Percentiles rank a stretch among this genome's conserved stretches.
phyloP scores from a whole-genome alignment of 352 stramenopile genomes.

The Stramenopiles sp. region DNA sequence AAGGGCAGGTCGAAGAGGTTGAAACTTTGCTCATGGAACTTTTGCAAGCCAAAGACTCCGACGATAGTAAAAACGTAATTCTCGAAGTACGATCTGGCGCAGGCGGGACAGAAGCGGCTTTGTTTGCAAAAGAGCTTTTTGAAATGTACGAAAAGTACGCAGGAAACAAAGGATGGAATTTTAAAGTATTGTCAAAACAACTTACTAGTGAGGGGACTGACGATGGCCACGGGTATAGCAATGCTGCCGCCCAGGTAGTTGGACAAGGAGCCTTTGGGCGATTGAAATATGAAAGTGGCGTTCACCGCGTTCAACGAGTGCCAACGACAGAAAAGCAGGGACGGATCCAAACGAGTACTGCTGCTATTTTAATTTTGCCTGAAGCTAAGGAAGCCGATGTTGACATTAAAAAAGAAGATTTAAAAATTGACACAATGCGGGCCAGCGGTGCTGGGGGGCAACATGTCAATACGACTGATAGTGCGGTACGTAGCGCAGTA shows the following conservation, averaged over 20 bases:
- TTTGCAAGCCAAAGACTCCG: slow-evolving; percentile 32
- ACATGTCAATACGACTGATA: slow-evolving; percentile 99
- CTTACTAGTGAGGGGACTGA: too few species aligned
- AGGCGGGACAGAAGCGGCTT: slow-evolving; percentile 81
- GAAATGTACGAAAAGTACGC: slow-evolving; percentile 76
- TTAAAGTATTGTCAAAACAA: slow-evolving; percentile 63
- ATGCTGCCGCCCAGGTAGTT: slow-evolving; percentile 35
- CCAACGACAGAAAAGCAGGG: slow-evolving; percentile 72
- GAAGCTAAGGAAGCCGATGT: slow-evolving; percentile 60
- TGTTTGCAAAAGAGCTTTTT: slow-evolving; percentile 79
- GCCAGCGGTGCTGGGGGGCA: slow-evolving; percentile 84
- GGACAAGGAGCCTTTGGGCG: slow-evolving; percentile 72
- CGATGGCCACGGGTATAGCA: too few species aligned
- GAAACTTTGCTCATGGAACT: too few species aligned
- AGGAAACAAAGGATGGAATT: slow-evolving; percentile 56
- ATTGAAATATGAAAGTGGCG: slow-evolving; percentile 92
- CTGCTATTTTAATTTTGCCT: slow-evolving; percentile 89
- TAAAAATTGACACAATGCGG: slow-evolving; percentile 90
- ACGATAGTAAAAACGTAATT: slow-evolving; percentile 88
- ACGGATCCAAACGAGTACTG: slow-evolving; percentile 87
- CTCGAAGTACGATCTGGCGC: slow-evolving; percentile 85
- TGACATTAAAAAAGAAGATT: slow-evolving; percentile 70
- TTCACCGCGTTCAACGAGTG: slow-evolving; percentile 91
- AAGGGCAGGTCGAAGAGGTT: too few species aligned
- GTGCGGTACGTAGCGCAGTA: slow-evolving; percentile 78